phyloP scores from a whole-genome alignment of 208 protist genomes.

The Trypanosoma lewisi region DNA sequence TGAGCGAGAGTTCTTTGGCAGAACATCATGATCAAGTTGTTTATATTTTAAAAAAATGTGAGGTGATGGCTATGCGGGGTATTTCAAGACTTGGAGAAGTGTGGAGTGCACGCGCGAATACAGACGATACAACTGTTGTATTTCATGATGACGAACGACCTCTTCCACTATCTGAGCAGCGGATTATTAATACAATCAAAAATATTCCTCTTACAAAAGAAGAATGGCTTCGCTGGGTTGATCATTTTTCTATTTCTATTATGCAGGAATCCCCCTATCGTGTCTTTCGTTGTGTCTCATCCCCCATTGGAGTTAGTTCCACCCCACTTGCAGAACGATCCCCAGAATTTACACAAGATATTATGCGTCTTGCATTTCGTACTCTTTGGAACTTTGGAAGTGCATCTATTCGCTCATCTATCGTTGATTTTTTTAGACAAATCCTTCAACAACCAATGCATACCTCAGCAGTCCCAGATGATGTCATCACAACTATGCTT shows the following conservation, averaged over 20 bases:
- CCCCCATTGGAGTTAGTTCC: constrained; percentile 61
- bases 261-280: constrained; percentile 84
- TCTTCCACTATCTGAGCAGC: constrained; percentile 60
- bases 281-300: constrained; percentile 78
- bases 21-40: constrained; percentile 50
- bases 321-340: constrained; percentile 67
- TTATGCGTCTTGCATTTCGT: constrained; percentile 72
- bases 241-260: constrained; percentile 62
- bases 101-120: constrained; percentile 47
- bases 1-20: constrained; percentile 31
- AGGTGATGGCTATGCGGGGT: constrained; percentile 41
- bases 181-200: constrained; percentile 53
- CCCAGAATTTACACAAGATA: constrained; percentile 57
- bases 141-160: constrained; percentile 46
- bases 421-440: constrained; percentile 64
- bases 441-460: constrained; percentile 58
- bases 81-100: constrained; percentile 58
- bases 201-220: constrained; percentile 67
- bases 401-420: constrained; percentile 49
- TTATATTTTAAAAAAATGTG: constrained; percentile 57
- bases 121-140: constrained; percentile 33
- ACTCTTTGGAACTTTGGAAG: constrained; percentile 73
- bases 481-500: constrained; percentile 65
- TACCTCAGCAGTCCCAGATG: constrained; percentile 60
- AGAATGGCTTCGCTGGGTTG: constrained; percentile 76